Conservation (phyloP, 164 flowering plant genomes). For the Dillenia suffruticosa region DNA sequence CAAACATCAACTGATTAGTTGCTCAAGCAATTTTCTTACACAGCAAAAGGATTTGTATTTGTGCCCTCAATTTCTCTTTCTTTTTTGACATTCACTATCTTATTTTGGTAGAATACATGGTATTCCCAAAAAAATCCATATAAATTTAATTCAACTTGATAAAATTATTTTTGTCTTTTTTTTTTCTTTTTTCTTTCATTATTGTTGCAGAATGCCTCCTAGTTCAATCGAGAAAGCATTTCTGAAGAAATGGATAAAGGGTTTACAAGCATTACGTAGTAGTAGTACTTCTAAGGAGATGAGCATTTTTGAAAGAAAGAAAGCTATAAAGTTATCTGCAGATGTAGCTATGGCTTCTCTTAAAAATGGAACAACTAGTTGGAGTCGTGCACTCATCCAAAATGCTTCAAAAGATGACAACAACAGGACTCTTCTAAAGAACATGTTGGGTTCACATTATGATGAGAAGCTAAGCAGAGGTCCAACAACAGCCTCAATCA, state of each 20-base stretch:
- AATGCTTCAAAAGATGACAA: constrained; percentile 23
- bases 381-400: constrained; percentile 74
- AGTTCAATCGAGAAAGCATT: constrained; percentile 42
- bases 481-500: neutral
- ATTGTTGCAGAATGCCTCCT: constrained; percentile 28
- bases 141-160: no score
- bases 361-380: constrained; percentile 36
- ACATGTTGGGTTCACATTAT: constrained; percentile 23
- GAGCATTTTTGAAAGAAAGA: constrained; percentile 50
- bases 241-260: constrained; percentile 51
- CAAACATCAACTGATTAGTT: no score
- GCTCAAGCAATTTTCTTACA: no score
- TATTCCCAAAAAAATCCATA: no score
- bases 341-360: constrained; percentile 78
- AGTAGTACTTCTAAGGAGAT: constrained; percentile 10
- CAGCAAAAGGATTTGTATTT: no score
- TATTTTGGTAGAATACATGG: no score
- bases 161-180: no score
- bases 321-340: constrained; percentile 62
- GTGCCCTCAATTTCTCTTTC: no score
- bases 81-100: no score
- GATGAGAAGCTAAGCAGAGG: constrained; percentile 7
- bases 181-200: neutral
- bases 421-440: constrained; percentile 19
- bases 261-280: constrained; percentile 26